Evolutionary conservation across 2,329 filamentous ascomycete species (phyloP).

Genomic region (Aspergillus neotritici): DNA sequence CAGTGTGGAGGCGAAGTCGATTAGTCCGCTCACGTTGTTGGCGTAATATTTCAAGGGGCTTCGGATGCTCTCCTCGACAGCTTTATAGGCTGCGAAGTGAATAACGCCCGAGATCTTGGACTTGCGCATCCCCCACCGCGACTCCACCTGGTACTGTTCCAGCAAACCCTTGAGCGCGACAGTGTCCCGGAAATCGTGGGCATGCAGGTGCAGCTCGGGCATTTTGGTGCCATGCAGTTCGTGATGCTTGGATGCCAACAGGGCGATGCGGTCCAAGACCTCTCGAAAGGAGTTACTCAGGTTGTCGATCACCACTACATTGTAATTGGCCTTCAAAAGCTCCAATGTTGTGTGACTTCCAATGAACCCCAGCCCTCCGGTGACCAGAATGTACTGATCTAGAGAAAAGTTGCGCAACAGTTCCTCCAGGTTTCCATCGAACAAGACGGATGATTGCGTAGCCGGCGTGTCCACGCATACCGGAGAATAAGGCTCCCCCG

Average conservation of each 20-base stretch:
- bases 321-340: conserved; percentile 37
- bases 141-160: conserved; percentile 35
- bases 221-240: conserved; percentile 34
- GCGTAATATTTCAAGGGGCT: conserved; percentile 59
- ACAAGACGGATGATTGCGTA: conserved; percentile 42
- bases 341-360: conserved; percentile 41
- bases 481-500: conserved; percentile 26
- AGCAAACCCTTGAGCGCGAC: conserved; percentile 40
- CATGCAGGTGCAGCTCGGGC: conserved; percentile 44
- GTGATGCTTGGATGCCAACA: conserved; percentile 32
- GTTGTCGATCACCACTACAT: conserved; percentile 40
- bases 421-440: conserved; percentile 41
- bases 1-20: conserved; percentile 54
- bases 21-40: conserved; percentile 61
- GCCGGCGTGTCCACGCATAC: conserved; percentile 37
- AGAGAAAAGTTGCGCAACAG: conserved; percentile 36
- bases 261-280: conserved; percentile 32
- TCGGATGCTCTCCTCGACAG: conserved; percentile 58
- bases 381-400: conserved; percentile 41
- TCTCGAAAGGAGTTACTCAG: conserved; percentile 36
- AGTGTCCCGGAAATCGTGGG: conserved; percentile 46
- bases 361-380: conserved; percentile 39
- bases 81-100: conserved; percentile 64
- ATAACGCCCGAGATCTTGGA: conserved; percentile 60
- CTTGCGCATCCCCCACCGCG: conserved; percentile 30